Conservation (phyloP, 2,329 filamentous ascomycete genomes). For the Proliferodiscus dingleyae region DNA sequence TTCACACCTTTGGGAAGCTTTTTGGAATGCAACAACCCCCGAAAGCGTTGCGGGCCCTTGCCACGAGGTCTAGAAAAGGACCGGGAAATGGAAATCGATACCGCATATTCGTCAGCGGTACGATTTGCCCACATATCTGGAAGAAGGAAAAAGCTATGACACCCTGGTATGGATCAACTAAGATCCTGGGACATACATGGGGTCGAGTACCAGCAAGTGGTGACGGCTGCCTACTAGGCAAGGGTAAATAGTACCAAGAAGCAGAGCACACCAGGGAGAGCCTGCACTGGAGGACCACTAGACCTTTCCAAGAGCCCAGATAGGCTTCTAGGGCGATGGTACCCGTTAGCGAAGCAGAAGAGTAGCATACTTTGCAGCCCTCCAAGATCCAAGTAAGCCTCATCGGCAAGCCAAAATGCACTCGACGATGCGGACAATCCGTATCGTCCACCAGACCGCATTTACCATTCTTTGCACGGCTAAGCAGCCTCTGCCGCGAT, state of each 20-base stretch:
- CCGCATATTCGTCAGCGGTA: constrained; percentile 6
- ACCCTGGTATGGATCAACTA: constrained; percentile 8
- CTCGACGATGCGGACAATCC: too few relatives aligned
- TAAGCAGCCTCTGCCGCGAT: too few relatives aligned
- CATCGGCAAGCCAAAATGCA: too few relatives aligned
- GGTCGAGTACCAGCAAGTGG: neutral
- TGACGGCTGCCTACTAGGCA: neutral
- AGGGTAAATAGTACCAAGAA: neutral
- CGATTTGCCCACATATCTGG: constrained; percentile 9
- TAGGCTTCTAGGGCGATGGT: neutral
- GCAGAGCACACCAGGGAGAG: neutral
- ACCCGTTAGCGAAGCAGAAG: too few relatives aligned
- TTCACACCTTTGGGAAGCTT: constrained; percentile 3
- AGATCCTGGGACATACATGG: neutral
- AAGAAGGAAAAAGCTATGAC: constrained; percentile 28
- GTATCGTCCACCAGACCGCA: too few relatives aligned
- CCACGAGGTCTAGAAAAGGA: constrained; percentile 14
- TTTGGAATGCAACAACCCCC: constrained; percentile 10
- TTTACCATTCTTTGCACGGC: too few relatives aligned
- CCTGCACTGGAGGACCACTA: neutral
- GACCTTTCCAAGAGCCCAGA: neutral
- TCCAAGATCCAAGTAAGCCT: too few relatives aligned
- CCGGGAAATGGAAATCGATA: constrained; percentile 4
- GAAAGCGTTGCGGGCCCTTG: too few relatives aligned
- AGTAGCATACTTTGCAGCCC: too few relatives aligned